phyloP scores from a whole-genome alignment of 2,329 filamentous ascomycete genomes.

The Fusarium siculi region DNA sequence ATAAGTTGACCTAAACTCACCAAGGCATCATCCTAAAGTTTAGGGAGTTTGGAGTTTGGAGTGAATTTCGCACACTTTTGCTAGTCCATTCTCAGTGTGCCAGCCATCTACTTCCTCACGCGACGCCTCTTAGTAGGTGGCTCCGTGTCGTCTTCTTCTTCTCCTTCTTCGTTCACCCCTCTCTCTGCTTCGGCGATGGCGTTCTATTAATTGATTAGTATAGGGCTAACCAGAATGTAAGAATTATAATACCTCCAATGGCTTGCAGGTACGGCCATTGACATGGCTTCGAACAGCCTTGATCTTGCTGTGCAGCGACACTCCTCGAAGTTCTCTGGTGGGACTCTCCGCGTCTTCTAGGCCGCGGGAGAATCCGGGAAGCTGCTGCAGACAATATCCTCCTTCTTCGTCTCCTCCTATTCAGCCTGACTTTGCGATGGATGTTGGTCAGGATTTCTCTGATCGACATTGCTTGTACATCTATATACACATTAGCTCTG shows the following conservation, averaged over 20 bases:
- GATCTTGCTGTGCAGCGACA: too few relatives aligned
- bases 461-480: background rate
- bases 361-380: rapidly evolving
- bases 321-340: too few relatives aligned
- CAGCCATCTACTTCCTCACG: background rate
- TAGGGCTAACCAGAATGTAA: too few relatives aligned
- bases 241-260: background rate
- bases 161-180: background rate
- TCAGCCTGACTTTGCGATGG: background rate
- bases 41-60: too few relatives aligned
- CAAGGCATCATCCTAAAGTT: too few relatives aligned
- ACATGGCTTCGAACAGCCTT: rapidly evolving
- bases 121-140: background rate
- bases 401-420: background rate
- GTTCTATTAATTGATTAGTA: rapidly evolving
- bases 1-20: too few relatives aligned
- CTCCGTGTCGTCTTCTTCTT: rapidly evolving
- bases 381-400: background rate
- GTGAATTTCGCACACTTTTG: too few relatives aligned
- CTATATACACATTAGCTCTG: background rate
- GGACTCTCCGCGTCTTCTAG: background rate
- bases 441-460: background rate
- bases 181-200: rapidly evolving
- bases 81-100: background rate
- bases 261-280: background rate